A percentile compares a stretch with the other conserved stretches of the same genome.
phyloP scores from a whole-genome alignment of 371 early-diverging fungal species.

The Mucor lusitanicus region DNA sequence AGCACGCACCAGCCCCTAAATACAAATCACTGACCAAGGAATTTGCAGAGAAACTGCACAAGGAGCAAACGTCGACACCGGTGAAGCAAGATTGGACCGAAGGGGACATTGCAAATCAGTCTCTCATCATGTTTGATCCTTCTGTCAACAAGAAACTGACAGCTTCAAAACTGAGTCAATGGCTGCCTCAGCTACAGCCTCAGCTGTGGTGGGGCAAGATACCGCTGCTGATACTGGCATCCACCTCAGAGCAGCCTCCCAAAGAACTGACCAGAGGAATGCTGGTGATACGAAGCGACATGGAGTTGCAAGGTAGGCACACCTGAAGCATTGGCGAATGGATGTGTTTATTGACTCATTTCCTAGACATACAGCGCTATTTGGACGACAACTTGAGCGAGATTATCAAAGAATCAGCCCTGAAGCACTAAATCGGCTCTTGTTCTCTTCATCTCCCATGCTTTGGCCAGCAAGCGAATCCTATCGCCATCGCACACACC shows the following conservation, averaged over 20 bases:
- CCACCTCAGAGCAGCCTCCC: neutral
- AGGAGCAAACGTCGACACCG: neutral
- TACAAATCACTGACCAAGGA: slow-evolving; percentile 24
- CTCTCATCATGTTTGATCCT: slow-evolving; percentile 29
- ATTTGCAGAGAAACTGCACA: slow-evolving; percentile 40
- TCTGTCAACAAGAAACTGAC: slow-evolving; percentile 17
- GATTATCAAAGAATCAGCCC: neutral
- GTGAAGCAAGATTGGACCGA: neutral
- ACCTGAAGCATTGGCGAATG: neutral
- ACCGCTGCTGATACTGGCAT: slow-evolving; percentile 30
- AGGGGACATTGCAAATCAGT: slow-evolving; percentile 21
- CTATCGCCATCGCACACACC: neutral
- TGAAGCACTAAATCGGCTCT: neutral
- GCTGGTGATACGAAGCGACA: slow-evolving; percentile 14
- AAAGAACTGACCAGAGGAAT: slow-evolving; percentile 15
- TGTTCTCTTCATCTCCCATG: neutral
- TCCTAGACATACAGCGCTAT: slow-evolving; percentile 10
- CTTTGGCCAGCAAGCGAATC: neutral
- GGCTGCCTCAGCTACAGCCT: slow-evolving; percentile 35
- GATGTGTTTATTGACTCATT: too few species aligned
- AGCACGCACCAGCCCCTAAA: neutral
- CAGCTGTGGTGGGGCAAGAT: slow-evolving; percentile 43
- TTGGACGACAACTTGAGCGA: neutral
- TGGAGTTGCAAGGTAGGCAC: slow-evolving; percentile 24
- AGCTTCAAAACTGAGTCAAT: slow-evolving; percentile 14